Evolutionary conservation across 2,329 filamentous ascomycete species (phyloP), one percentile per base, ranked within the genome.

Genomic region (Periconia sp.): DNA sequence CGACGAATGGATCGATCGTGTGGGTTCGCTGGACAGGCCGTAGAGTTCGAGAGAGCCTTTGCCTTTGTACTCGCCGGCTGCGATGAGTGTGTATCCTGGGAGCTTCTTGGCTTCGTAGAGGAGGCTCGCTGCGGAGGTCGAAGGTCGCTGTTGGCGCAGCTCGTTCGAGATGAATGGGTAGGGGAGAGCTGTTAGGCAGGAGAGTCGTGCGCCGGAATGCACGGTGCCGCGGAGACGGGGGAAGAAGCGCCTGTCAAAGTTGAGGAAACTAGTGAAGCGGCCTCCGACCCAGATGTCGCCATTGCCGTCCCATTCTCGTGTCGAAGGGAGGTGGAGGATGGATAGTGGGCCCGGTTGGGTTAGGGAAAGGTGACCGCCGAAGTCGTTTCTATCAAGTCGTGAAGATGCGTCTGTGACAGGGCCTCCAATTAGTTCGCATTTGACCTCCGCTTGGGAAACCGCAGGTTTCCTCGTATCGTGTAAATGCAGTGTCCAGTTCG

Each of bases 1-100:
- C 60, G 61, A 65, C 31, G 69, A 66, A 37, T 69, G 57, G 64
- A 69, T 55, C 49, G 64, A 53, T 57, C 63, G 57, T 57, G 64
- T 49, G 57, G 70, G 62, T 51, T 68, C 47, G 14, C 74, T 74
- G 20, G 75, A 78, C 1, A 91, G 75, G 14, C 86, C 85, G 71
- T 96, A 96, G n/a, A 96, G 77, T 68, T 97, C 93, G 1, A 97
- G 78, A 0, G 89, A 92, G 0, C 93, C 93, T 71, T 94, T 92
- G 31, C 89, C 91, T 63, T 94, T 95, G 76, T 97, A 97, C 68
- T 93, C 90, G 6, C 92, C 93, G 40, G 89, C 90, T 2, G 91
- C 90, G 48, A 96, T 83, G 23, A 97, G 74, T 0, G 88, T 92
- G 44, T 87, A 80, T 0, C 86, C 81, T 0, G 74, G 64, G 0